phyloP scores from a whole-genome alignment of 192 early-diverging fungal species.

The Paraglomus occultum region DNA sequence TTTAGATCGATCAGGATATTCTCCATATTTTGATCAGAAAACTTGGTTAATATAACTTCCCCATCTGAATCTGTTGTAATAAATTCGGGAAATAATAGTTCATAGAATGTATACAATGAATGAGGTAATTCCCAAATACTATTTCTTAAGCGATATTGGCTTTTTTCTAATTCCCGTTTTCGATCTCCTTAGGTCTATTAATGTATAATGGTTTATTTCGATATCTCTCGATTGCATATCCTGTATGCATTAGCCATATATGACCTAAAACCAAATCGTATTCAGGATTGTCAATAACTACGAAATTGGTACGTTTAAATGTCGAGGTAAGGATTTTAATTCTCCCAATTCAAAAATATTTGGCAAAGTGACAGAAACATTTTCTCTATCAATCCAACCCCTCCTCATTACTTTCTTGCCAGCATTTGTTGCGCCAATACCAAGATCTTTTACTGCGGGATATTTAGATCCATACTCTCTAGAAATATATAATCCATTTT shows the following conservation, averaged over 20 bases:
- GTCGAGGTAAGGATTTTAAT: too few relatives aligned
- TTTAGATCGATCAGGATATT: too few relatives aligned
- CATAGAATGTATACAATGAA: too few relatives aligned
- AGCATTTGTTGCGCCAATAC: slow-evolving; percentile 23
- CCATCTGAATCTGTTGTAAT: too few relatives aligned
- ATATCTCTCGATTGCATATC: slow-evolving; percentile 8
- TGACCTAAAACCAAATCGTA: slow-evolving; percentile 23
- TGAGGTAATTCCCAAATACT: slow-evolving; percentile 18
- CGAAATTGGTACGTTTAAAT: neutral
- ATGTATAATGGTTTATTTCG: slow-evolving; percentile 12
- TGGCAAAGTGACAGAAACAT: slow-evolving; percentile 13
- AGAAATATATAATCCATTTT: slow-evolving; percentile 7
- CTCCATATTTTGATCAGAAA: too few relatives aligned
- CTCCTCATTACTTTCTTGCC: slow-evolving; percentile 19
- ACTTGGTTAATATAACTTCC: too few relatives aligned
- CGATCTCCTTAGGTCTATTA: slow-evolving; percentile 12
- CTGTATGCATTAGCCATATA: neutral
- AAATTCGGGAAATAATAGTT: too few relatives aligned
- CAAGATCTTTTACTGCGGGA: too few relatives aligned
- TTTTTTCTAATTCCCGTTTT: slow-evolving; percentile 18
- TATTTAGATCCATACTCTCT: too few relatives aligned
- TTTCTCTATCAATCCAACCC: slow-evolving; percentile 15
- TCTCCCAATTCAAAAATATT: slow-evolving; percentile 9
- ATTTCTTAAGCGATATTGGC: slow-evolving; percentile 14
- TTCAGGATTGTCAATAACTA: slow-evolving; percentile 21